phyloP scores from a whole-genome alignment of 306 rosid genomes.

The Vigna hirtella region DNA sequence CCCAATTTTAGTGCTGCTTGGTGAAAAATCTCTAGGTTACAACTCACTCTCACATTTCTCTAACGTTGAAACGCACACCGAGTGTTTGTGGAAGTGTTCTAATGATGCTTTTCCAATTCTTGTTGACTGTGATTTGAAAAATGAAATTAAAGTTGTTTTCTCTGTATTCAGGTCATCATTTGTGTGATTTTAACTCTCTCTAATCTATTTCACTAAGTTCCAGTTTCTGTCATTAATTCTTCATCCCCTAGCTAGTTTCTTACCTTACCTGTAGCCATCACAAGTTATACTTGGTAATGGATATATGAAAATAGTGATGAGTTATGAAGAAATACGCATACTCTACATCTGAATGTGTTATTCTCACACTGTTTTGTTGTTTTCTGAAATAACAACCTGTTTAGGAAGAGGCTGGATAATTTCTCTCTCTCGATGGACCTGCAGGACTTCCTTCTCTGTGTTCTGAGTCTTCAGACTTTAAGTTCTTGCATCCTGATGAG shows the following conservation, averaged over 20 bases:
- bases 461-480: conserved; percentile 81
- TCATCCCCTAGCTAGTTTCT: neutral
- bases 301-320: neutral
- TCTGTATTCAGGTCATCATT: neutral
- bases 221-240: neutral
- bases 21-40: no score
- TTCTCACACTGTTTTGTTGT: neutral
- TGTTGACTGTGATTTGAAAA: neutral
- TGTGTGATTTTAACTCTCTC: conserved; percentile 2
- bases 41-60: no score
- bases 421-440: conserved; percentile 61
- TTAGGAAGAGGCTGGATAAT: conserved; percentile 56
- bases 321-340: neutral
- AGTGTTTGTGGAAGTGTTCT: conserved; percentile 44
- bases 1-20: no score
- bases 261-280: neutral
- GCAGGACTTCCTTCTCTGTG: conserved; percentile 79
- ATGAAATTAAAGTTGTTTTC: neutral
- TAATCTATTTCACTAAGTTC: neutral
- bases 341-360: neutral
- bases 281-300: neutral
- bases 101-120: conserved; percentile 15
- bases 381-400: conserved; percentile 10
- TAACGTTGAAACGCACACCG: conserved; percentile 38
- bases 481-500: conserved; percentile 62